phyloP scores from a whole-genome alignment of 495 filamentous ascomycete species.

The Hamigera avellanea region DNA sequence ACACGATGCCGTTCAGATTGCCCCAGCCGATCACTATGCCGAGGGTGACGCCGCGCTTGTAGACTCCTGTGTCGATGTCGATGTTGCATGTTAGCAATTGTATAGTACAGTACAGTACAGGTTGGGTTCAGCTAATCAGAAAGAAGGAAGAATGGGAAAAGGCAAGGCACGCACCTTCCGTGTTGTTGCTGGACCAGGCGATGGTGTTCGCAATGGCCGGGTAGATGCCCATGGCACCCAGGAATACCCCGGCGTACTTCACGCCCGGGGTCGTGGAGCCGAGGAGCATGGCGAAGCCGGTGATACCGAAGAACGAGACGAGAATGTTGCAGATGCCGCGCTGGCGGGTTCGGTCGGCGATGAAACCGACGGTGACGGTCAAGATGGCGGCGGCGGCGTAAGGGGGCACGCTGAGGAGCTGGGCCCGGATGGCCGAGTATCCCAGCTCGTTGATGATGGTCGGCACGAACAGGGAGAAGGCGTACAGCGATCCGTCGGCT shows the following conservation, averaged over 20 bases:
- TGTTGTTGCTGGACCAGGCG: slow-evolving; percentile 80
- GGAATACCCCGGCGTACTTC: slow-evolving; percentile 74
- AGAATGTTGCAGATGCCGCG: slow-evolving; percentile 76
- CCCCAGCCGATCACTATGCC: slow-evolving; percentile 91
- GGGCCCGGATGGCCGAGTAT: slow-evolving; percentile 56
- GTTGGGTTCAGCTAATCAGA: slow-evolving; percentile 26
- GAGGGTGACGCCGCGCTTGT: slow-evolving; percentile 79
- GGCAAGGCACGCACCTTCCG: slow-evolving; percentile 47
- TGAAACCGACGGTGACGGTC: slow-evolving; percentile 64
- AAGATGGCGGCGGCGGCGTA: slow-evolving; percentile 74
- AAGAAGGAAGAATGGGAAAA: not conserved
- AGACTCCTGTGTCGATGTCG: too few relatives aligned
- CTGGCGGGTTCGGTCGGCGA: slow-evolving; percentile 67
- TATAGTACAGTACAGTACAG: too few relatives aligned
- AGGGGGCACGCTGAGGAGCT: slow-evolving; percentile 78
- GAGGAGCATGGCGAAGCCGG: slow-evolving; percentile 72
- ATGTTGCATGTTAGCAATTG: too few relatives aligned
- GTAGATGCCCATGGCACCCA: slow-evolving; percentile 85
- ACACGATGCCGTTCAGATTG: slow-evolving; percentile 81
- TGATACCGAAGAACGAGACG: slow-evolving; percentile 57
- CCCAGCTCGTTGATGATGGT: slow-evolving; percentile 69
- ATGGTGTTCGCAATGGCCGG: slow-evolving; percentile 89
- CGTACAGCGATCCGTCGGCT: slow-evolving; percentile 59
- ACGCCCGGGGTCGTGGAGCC: slow-evolving; percentile 44
- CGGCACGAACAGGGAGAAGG: slow-evolving; percentile 83